Evolutionary conservation across 2,329 filamentous ascomycete species (phyloP).

Genomic region (Coniochaeta pulveracea): DNA sequence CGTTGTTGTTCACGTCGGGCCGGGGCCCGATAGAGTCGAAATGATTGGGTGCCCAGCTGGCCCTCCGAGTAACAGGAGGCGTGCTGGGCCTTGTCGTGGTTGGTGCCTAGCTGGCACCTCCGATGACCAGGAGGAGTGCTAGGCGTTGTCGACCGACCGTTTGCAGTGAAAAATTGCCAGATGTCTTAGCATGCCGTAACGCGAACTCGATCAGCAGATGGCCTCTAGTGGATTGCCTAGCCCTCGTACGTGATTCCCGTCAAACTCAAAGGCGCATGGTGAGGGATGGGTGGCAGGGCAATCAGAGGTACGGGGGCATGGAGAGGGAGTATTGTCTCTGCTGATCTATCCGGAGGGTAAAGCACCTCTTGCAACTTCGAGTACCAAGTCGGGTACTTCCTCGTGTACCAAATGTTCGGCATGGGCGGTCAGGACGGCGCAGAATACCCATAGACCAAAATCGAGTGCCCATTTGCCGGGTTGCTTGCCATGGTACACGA

Average conservation of each 20-base stretch:
- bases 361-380: background rate
- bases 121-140: background rate
- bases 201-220: background rate
- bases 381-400: conserved; percentile 1
- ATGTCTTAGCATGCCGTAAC: background rate
- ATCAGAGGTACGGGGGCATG: background rate
- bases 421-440: background rate
- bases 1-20: too few relatives aligned
- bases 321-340: background rate
- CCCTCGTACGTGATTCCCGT: background rate
- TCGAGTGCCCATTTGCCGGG: background rate
- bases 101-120: too few relatives aligned
- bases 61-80: too few relatives aligned
- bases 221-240: background rate
- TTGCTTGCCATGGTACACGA: background rate
- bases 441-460: too few relatives aligned
- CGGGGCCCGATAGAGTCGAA: background rate
- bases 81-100: too few relatives aligned
- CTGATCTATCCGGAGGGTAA: background rate
- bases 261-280: background rate
- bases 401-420: background rate
- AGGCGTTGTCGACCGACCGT: background rate
- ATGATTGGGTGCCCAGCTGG: conserved; percentile 1
- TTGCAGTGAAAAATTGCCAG: background rate
- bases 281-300: background rate